Evolutionary conservation across 2,329 filamentous ascomycete species (phyloP), one percentile per base, ranked within the genome.

Genomic region (Rhynchosporium secalis): DNA sequence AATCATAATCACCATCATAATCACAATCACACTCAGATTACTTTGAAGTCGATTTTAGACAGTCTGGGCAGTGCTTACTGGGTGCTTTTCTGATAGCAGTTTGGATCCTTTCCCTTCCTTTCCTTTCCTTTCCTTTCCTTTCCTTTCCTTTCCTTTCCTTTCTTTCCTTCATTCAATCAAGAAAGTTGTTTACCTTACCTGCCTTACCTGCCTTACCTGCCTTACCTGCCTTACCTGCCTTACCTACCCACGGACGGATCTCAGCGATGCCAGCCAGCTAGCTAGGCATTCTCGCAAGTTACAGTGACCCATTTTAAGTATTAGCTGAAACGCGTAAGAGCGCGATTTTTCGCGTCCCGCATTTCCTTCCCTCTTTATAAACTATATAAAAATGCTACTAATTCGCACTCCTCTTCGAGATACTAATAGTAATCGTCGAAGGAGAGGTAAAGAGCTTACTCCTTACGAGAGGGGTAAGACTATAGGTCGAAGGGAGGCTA

Each of bases 281-380:
- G 20, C 20, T 20, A 20, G 20, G 20, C 20, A 20, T 20, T 20
- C 20, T 20, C 20, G 20, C 20, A 20, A 20, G 20, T 20, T 56
- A 56, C 20, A 56, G 33, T 56, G 26, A 41, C 29, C 52, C 31
- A 33, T 38, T 40, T 38, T 56, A 40, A 56, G 28, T 56, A 41
- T 40, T 20, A 41, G n/a, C 52, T 7, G 20, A 56, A 56, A 41
- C n/a, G 13, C 36, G 38, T 46, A 29, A 57, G 52, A 59, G 12
- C 57, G 57, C 47, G 57, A 40, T 46, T 49, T 58, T 40, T 48
- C 57, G 57, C 10, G n/a, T n/a, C 10, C n/a, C 36, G 31, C 20
- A 13, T 41, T 40, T 40, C n/a, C 36, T 26, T 2, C 45, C n/a
- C 41, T n/a, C 48, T 33, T 52, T 10, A 33, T 33, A 15, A 33